A percentile compares a stretch with the other conserved stretches of the same genome.
These are phyloP conservation scores for Karstenula rhodostoma DNA, from an alignment of 2,329 filamentous ascomycete species.

Conservation along the genomic window DNA sequence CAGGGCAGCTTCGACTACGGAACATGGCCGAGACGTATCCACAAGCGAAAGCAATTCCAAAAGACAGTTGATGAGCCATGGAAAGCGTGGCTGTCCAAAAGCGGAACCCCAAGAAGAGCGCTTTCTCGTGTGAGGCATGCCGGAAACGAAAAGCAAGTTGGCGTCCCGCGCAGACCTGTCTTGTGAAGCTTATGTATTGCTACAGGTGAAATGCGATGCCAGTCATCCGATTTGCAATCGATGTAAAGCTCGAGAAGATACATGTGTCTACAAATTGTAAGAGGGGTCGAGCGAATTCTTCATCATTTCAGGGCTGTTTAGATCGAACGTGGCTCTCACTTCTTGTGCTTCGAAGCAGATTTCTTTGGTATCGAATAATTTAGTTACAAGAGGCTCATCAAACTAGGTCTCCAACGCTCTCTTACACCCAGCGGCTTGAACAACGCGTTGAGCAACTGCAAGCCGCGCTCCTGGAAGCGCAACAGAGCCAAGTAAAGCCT, in stretches of 20 bases:
- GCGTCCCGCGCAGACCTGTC: background rate
- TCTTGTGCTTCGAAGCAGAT: background rate
- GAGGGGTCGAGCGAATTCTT: background rate
- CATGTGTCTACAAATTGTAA: conserved; percentile 23
- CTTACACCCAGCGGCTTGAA: conserved; percentile 21
- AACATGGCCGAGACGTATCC: conserved; percentile 6
- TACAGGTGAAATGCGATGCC: conserved; percentile 23
- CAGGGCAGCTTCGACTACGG: background rate
- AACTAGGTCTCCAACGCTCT: conserved; percentile 17
- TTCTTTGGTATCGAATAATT: background rate
- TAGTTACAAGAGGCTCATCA: background rate
- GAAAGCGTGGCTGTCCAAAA: conserved; percentile 8
- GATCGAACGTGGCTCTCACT: background rate
- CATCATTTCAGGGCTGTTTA: background rate
- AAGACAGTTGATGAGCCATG: conserved; percentile 6
- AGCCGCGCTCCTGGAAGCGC: conserved; percentile 4
- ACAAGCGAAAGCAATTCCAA: background rate
- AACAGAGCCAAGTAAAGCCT: background rate
- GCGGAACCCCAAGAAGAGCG: conserved; percentile 22
- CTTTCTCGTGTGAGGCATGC: conserved; percentile 24
- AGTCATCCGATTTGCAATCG: conserved; percentile 19
- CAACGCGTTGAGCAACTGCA: conserved; percentile 16
- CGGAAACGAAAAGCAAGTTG: conserved; percentile 19
- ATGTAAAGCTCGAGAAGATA: conserved; percentile 14
- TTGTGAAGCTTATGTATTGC: background rate